Evolutionary conservation across 768 basidiomycete species (phyloP).

Genomic region (Auricularia auricula-judae): DNA sequence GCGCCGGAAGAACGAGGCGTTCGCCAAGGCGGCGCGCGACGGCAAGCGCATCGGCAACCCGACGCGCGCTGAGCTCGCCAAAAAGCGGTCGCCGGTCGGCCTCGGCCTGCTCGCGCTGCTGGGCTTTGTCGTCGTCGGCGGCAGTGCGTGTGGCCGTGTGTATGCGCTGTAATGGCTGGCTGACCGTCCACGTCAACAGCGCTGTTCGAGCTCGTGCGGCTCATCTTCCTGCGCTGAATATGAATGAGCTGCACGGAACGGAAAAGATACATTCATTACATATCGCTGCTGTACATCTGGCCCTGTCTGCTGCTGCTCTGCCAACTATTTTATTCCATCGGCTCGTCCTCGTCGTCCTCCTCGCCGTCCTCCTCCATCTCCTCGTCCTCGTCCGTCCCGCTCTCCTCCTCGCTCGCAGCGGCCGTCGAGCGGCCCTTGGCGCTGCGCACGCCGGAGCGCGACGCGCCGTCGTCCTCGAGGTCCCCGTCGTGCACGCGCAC

Average conservation of each 20-base stretch:
- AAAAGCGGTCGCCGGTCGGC: constrained; percentile 65
- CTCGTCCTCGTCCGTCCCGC: constrained; percentile 4
- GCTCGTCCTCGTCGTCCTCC: constrained; percentile 1
- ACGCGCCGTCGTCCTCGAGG: constrained; percentile 52
- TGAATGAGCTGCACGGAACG: too few species aligned
- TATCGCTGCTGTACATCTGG: not conserved
- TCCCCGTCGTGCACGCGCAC: constrained; percentile 78
- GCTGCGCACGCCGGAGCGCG: constrained; percentile 51
- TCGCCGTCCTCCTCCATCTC: constrained; percentile 7
- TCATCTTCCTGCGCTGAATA: constrained; percentile 50
- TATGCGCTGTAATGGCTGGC: not conserved
- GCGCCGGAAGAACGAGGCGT: constrained; percentile 70
- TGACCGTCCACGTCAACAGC: constrained; percentile 31
- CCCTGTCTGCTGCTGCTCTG: not conserved
- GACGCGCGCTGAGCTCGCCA: constrained; percentile 59
- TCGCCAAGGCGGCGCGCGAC: constrained; percentile 56
- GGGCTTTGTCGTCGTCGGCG: constrained; percentile 68
- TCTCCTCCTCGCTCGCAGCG: constrained; percentile 5
- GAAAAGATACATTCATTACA: not conserved
- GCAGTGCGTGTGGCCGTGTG: constrained; percentile 39
- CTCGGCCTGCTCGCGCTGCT: constrained; percentile 65
- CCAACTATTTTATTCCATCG: not conserved
- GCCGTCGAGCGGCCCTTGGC: not conserved
- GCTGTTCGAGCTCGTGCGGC: constrained; percentile 56
- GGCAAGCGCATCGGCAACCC: constrained; percentile 69